Conservation (phyloP, 169 alveolate species). For the Plasmodium falciparum region DNA sequence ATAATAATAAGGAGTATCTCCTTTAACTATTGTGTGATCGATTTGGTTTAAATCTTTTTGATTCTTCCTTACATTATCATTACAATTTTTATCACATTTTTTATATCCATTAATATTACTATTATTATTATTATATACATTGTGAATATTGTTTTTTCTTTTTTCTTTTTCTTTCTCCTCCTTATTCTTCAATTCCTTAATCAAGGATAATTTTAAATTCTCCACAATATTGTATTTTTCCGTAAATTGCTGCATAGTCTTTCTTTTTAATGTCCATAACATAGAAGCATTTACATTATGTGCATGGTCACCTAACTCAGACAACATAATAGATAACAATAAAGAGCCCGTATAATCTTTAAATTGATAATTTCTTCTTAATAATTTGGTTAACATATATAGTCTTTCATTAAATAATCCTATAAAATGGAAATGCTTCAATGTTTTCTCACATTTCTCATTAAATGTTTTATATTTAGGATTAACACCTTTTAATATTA, state of each 20-base stretch:
- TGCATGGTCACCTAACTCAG: constrained; percentile 89
- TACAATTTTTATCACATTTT: too few species aligned
- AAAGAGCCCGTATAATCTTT: constrained; percentile 88
- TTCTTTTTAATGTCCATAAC: constrained; percentile 80
- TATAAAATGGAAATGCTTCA: constrained; percentile 79
- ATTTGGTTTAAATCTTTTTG: too few species aligned
- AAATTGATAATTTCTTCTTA: constrained; percentile 69
- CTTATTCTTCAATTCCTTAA: not conserved
- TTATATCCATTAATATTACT: not conserved
- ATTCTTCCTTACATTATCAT: not conserved
- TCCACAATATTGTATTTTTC: constrained; percentile 56
- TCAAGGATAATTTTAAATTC: not conserved
- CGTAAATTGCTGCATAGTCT: constrained; percentile 52
- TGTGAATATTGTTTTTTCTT: too few species aligned
- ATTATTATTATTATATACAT: not conserved
- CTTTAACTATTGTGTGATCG: not conserved
- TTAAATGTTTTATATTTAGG: constrained; percentile 79
- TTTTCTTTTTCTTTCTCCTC: not conserved
- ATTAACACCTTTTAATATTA: constrained; percentile 88
- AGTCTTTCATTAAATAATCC: constrained; percentile 79
- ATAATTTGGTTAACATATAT: constrained; percentile 51
- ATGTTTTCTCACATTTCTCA: constrained; percentile 84
- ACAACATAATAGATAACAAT: constrained; percentile 84
- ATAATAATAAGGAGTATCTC: too few species aligned
- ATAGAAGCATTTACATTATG: constrained; percentile 89